A percentile compares a stretch with the other conserved stretches of the same genome.
Evolutionary conservation across 2,329 filamentous ascomycete species (phyloP).

Genomic region (Dendryphion nanum): DNA sequence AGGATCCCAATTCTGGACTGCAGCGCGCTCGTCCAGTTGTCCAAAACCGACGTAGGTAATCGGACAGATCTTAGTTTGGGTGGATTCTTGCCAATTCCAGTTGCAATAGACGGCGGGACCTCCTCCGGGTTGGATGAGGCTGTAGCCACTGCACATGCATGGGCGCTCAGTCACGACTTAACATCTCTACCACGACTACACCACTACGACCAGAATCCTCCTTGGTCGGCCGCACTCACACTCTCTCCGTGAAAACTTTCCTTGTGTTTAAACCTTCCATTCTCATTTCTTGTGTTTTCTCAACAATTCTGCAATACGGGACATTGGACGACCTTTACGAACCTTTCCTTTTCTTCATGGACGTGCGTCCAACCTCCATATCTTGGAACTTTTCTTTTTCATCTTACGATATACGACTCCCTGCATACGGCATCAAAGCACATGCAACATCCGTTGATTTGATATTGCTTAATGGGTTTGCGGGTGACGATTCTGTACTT

Average conservation of each 20-base stretch:
- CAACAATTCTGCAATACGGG: constrained; percentile 27
- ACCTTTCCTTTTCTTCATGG: constrained; percentile 25
- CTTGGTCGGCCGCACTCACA: no score
- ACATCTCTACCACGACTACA: no score
- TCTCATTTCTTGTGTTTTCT: constrained; percentile 31
- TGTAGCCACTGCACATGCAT: no score
- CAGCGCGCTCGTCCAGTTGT: constrained; percentile 33
- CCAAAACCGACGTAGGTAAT: constrained; percentile 31
- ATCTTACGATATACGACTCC: constrained; percentile 36
- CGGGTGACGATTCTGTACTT: constrained; percentile 37
- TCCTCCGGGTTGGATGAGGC: no score
- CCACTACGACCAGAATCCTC: no score
- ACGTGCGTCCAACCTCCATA: constrained; percentile 21
- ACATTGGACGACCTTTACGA: constrained; percentile 37
- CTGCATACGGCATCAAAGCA: constrained; percentile 34
- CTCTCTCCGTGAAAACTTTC: no score
- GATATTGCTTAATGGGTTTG: constrained; percentile 27
- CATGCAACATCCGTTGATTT: constrained; percentile 18
- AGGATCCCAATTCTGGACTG: constrained; percentile 29
- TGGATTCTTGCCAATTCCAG: constrained; percentile 15
- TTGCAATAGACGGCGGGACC: constrained; percentile 25
- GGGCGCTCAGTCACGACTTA: no score
- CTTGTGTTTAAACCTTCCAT: no score
- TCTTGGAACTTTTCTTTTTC: constrained; percentile 26
- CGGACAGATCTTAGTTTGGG: constrained; percentile 11